Base-by-base conservation (phyloP, 208 protist genomes). In the Crithidia acanthocephali region DNA sequence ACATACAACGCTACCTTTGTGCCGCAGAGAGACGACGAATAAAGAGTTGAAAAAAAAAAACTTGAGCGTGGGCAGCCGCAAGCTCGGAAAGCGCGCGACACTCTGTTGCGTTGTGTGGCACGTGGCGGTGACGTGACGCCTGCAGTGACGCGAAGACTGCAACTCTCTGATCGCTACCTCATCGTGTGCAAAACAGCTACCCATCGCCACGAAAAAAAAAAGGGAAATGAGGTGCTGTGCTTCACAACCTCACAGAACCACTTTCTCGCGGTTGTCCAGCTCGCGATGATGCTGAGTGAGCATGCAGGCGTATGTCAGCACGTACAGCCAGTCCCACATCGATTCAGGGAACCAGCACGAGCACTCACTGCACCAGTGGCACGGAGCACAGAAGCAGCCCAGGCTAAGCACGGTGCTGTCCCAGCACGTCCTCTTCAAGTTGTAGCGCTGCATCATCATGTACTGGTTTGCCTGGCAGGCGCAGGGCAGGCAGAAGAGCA, bases 391-490 rank as follows among this genome's bases (percentile, higher is more conserved):
- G 37, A 90, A 70, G 56, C 80, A 90, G 23, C 68, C 62, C 45
- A 15, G 59, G 23, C 68, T 79, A n/a, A 81, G 66, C 10, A 95
- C 44, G 20, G 62, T 48, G 10, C 59, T 64, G 64, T 95, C 87
- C 71, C 83, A 95, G 48, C 79, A 90, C 40, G 77, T 64, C 64
- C 76, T 81, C 44, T 75, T 25, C 15, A 91, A 71, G 28, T 76
- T 61, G 62, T 92, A 90, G 52, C 82, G 80, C 55, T 82, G 62
- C 74, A 89, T 74, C 55, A 92, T 23, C 87, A 92, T 91, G 72
- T 82, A 90, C 10, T 87, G 80, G 48, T 95, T 91, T 0, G 73
- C 84, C 47, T 91, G 83, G 13, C 84, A 74, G 18, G 86, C 82
- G 32, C 83, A 88, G 13, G 71, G 59, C 13, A 87, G 66, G 65